Conservation (phyloP, 2,329 filamentous ascomycete genomes). For the Aquanectria penicillioides region DNA sequence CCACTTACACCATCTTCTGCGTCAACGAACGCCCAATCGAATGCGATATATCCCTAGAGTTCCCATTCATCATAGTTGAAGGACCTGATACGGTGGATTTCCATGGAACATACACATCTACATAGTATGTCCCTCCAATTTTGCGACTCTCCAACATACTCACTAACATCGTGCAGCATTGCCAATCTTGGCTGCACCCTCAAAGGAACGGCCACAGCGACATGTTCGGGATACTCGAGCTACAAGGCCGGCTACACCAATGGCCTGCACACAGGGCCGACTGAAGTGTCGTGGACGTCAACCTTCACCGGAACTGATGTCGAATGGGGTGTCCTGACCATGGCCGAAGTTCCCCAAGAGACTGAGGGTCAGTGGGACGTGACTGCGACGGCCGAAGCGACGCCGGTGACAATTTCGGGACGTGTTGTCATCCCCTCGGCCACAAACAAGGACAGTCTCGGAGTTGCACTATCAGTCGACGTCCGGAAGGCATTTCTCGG, state of each 20-base stretch:
- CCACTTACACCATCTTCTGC: conserved; percentile 62
- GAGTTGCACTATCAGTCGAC: background rate
- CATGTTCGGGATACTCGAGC: conserved; percentile 60
- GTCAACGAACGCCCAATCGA: conserved; percentile 51
- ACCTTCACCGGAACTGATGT: conserved; percentile 54
- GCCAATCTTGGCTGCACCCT: conserved; percentile 56
- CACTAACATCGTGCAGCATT: conserved; percentile 47
- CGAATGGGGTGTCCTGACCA: conserved; percentile 57
- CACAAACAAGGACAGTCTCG: conserved; percentile 22
- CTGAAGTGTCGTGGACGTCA: conserved; percentile 56
- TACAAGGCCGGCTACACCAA: conserved; percentile 51
- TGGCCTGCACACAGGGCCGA: conserved; percentile 53
- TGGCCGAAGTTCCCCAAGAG: conserved; percentile 49
- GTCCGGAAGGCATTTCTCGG: conserved; percentile 5
- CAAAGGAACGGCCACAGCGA: conserved; percentile 54
- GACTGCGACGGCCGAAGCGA: conserved; percentile 31
- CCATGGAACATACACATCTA: conserved; percentile 54
- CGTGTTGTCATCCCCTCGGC: conserved; percentile 29
- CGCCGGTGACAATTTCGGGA: conserved; percentile 27
- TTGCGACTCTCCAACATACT: background rate
- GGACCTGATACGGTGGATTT: conserved; percentile 57
- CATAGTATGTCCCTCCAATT: conserved; percentile 47
- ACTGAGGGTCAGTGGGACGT: conserved; percentile 42
- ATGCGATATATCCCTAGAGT: conserved; percentile 57
- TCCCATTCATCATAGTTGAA: conserved; percentile 59